Percentiles rank a stretch among this genome's conserved stretches.
Conservation (phyloP, 441 rosid species). For the Theobroma grandiflorum region DNA sequence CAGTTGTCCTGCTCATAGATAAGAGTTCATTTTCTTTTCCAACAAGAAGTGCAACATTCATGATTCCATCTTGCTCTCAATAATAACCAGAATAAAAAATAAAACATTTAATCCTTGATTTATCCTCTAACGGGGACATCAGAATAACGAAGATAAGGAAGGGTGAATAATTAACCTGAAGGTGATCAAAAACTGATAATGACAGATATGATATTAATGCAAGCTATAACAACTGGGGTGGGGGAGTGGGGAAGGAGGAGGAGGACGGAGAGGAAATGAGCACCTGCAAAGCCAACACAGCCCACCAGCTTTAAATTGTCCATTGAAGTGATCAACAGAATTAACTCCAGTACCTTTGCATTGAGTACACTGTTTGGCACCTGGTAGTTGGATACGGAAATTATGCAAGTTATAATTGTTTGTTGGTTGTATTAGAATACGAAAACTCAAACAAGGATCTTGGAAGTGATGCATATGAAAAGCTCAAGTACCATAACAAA, state of each 20-base stretch:
- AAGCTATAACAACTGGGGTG: background rate
- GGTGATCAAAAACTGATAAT: background rate
- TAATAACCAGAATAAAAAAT: background rate
- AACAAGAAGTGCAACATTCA: background rate
- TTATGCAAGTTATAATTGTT: background rate
- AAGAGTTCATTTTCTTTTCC: background rate
- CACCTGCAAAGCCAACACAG: constrained; percentile 99
- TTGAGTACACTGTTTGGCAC: constrained; percentile 66
- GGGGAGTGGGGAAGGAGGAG: constrained; percentile 3
- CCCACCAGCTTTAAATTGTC: constrained; percentile 88
- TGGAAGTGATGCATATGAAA: background rate
- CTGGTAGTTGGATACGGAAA: constrained; percentile 40
- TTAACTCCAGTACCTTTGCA: constrained; percentile 91
- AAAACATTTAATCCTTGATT: background rate
- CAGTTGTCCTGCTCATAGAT: background rate
- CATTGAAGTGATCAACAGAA: constrained; percentile 84
- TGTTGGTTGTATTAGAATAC: background rate
- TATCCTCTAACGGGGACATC: background rate
- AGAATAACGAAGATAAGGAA: background rate
- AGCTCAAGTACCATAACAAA: background rate
- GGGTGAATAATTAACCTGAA: background rate
- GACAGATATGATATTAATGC: background rate
- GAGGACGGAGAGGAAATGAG: background rate
- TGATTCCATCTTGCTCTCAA: background rate
- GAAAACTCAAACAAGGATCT: background rate